phyloP scores from a whole-genome alignment of 495 filamentous ascomycete genomes.

The Thermochaetoides thermophila region DNA sequence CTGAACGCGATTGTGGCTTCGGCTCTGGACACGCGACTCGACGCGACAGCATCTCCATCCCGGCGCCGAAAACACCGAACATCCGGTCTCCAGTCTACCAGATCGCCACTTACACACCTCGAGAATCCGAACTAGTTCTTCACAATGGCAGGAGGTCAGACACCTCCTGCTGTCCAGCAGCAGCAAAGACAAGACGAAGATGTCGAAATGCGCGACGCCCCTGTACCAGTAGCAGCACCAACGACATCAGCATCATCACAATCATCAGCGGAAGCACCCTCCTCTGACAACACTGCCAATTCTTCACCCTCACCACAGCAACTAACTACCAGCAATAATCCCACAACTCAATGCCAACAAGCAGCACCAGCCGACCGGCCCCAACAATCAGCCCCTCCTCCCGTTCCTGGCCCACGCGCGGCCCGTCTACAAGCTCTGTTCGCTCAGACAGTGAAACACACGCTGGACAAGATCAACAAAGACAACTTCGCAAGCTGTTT shows the following conservation, averaged over 20 bases:
- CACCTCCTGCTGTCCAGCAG: too few relatives aligned
- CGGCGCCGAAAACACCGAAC: too few relatives aligned
- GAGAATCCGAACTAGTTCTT: too few relatives aligned
- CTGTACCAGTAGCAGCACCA: constrained; percentile 2
- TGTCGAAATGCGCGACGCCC: constrained; percentile 2
- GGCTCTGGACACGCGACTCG: too few relatives aligned
- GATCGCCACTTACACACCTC: too few relatives aligned
- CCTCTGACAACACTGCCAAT: neutral
- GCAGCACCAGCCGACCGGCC: neutral
- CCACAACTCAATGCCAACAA: neutral
- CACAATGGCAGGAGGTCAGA: too few relatives aligned
- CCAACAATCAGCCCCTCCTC: constrained; percentile 29
- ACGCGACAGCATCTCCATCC: too few relatives aligned
- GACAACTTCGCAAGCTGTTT: constrained; percentile 78
- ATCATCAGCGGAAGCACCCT: constrained; percentile 3
- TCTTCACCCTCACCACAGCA: neutral
- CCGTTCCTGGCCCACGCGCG: constrained; percentile 62
- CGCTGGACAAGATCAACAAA: constrained; percentile 58
- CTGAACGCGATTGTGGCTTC: too few relatives aligned
- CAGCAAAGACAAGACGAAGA: constrained; percentile 2
- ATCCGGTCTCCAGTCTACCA: too few relatives aligned
- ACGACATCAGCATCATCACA: neutral
- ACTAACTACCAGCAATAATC: neutral
- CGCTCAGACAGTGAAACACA: constrained; percentile 49
- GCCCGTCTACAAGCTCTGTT: constrained; percentile 55